Evolutionary conservation across 495 filamentous ascomycete genomes (phyloP).

Genomic region (Penicillium taxi): DNA sequence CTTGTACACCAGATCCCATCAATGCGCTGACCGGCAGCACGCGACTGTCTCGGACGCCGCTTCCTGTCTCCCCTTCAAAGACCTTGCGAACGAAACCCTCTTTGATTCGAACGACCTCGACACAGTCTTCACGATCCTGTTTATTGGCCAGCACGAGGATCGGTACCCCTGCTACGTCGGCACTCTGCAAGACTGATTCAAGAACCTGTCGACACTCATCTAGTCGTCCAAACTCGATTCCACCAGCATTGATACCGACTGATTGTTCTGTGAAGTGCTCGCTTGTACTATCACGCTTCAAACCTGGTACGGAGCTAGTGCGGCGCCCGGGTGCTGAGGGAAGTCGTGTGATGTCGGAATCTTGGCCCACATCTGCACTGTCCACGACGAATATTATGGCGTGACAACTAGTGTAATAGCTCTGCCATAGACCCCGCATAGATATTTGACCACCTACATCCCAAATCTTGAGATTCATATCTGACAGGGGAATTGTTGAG

Average conservation of each 20-base stretch:
- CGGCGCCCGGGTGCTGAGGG: slow-evolving; percentile 18
- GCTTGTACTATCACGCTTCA: slow-evolving; percentile 9
- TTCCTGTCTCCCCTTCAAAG: slow-evolving; percentile 86
- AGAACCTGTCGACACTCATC: slow-evolving; percentile 85
- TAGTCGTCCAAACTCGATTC: slow-evolving; percentile 56
- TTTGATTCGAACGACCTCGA: slow-evolving; percentile 95
- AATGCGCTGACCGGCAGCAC: slow-evolving; percentile 89
- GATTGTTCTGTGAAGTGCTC: slow-evolving; percentile 30
- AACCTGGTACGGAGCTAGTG: slow-evolving; percentile 24
- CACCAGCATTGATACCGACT: slow-evolving; percentile 37
- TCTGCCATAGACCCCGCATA: slow-evolving; percentile 88
- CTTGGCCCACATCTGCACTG: slow-evolving; percentile 80
- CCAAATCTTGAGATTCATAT: slow-evolving; percentile 98
- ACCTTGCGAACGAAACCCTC: slow-evolving; percentile 89
- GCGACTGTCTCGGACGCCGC: slow-evolving; percentile 75
- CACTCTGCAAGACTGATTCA: slow-evolving; percentile 73
- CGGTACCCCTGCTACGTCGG: slow-evolving; percentile 82
- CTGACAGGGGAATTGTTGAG: slow-evolving; percentile 72
- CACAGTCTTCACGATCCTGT: slow-evolving; percentile 93
- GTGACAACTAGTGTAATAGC: slow-evolving; percentile 87
- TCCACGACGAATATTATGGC: slow-evolving; percentile 98
- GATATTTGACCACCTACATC: slow-evolving; percentile 90
- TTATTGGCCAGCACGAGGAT: slow-evolving; percentile 93
- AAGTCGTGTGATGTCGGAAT: slow-evolving; percentile 44
- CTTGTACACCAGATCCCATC: slow-evolving; percentile 81